Percentiles rank a stretch among this genome's conserved stretches.
Evolutionary conservation across 768 basidiomycete genomes (phyloP).

Genomic region (Tremella mesenterica): DNA sequence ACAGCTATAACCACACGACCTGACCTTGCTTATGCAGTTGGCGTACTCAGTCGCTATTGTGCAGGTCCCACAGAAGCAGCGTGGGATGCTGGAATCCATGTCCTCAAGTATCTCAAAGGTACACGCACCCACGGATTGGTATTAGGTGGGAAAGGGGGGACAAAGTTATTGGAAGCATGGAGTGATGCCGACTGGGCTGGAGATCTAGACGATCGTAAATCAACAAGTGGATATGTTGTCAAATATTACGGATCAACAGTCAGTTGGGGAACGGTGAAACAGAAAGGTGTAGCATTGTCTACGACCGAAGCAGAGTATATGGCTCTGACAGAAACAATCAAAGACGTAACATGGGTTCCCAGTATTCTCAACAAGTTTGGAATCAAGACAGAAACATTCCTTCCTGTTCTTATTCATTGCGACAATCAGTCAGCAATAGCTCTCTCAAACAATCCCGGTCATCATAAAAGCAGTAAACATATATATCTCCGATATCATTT

Average conservation of each 20-base stretch:
- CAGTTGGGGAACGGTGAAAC: constrained; percentile 48
- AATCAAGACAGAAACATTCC: background rate
- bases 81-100: constrained; percentile 7
- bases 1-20: constrained; percentile 41
- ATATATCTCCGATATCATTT: background rate
- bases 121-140: constrained; percentile 45
- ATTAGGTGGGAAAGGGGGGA: constrained; percentile 17
- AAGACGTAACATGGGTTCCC: constrained; percentile 46
- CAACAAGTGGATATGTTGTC: constrained; percentile 43
- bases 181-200: constrained; percentile 40
- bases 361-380: constrained; percentile 16
- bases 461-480: background rate
- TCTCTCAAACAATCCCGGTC: background rate
- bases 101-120: constrained; percentile 5
- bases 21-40: constrained; percentile 21
- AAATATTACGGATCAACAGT: constrained; percentile 45
- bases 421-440: constrained; percentile 47
- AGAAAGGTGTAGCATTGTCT: constrained; percentile 46
- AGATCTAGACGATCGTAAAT: constrained; percentile 36
- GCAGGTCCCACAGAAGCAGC: constrained; percentile 35
- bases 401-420: constrained; percentile 11
- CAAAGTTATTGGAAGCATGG: constrained; percentile 10
- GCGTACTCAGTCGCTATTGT: constrained; percentile 21
- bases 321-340: constrained; percentile 40
- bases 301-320: constrained; percentile 50